These are phyloP conservation scores for Alternaria arbusti DNA, from an alignment of 2,329 filamentous ascomycete species.

Conservation along the genomic window DNA sequence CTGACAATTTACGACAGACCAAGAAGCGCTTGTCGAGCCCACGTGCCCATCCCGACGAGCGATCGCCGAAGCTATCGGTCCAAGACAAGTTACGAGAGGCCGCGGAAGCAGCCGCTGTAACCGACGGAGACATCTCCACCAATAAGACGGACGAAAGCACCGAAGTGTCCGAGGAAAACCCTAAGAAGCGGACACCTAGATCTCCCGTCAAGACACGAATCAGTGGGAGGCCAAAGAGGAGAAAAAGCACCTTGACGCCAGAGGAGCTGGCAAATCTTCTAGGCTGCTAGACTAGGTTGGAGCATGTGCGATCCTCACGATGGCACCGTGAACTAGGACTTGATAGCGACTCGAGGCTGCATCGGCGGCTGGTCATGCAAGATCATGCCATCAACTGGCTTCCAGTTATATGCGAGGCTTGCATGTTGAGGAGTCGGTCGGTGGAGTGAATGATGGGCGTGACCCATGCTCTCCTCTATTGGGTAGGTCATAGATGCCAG, in stretches of 20 bases:
- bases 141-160: constrained; percentile 21
- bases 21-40: constrained; percentile 49
- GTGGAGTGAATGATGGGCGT: constrained; percentile 11
- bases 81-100: constrained; percentile 55
- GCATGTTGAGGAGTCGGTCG: constrained; percentile 8
- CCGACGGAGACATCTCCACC: constrained; percentile 6
- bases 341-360: constrained; percentile 13
- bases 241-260: constrained; percentile 76
- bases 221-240: constrained; percentile 65
- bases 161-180: constrained; percentile 27
- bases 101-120: constrained; percentile 51
- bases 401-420: constrained; percentile 5
- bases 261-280: constrained; percentile 69
- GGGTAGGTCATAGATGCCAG: constrained; percentile 8
- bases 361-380: constrained; percentile 16
- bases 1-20: constrained; percentile 43
- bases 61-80: constrained; percentile 51
- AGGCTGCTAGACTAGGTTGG: constrained; percentile 27
- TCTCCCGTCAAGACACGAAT: constrained; percentile 55
- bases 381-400: constrained; percentile 3
- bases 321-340: constrained; percentile 6
- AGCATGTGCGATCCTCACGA: constrained; percentile 3
- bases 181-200: constrained; percentile 31
- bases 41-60: constrained; percentile 46
- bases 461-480: constrained; percentile 6